These are phyloP conservation scores for Sphaerobolus stellatus DNA, from an alignment of 1,284 basidiomycete genomes.

Conservation along the genomic window DNA sequence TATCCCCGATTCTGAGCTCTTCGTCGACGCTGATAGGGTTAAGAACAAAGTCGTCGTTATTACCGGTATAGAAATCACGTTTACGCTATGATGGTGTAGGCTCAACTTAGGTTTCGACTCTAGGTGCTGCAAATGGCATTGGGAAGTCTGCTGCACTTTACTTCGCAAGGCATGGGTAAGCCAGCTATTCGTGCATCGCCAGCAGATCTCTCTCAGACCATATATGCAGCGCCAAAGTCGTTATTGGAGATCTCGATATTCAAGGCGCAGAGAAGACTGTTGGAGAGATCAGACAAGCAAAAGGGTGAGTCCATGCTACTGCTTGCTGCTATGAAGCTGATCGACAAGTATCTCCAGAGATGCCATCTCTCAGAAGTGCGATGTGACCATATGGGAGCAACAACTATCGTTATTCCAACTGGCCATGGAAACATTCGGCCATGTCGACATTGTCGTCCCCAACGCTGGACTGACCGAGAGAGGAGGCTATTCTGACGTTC, in stretches of 20 bases:
- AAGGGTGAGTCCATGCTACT: slow-evolving; percentile 41
- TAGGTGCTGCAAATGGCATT: slow-evolving; percentile 57
- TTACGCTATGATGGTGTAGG: not conserved
- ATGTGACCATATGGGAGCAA: slow-evolving; percentile 57
- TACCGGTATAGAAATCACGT: slow-evolving; percentile 47
- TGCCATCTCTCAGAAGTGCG: slow-evolving; percentile 44
- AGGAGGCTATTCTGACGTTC: slow-evolving; percentile 34
- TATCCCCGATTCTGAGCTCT: slow-evolving; percentile 47
- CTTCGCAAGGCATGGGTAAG: slow-evolving; percentile 49
- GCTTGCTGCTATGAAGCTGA: not conserved
- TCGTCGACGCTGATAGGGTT: slow-evolving; percentile 41
- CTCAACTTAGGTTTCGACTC: not conserved
- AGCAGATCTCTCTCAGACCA: slow-evolving; percentile 4
- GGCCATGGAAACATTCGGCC: slow-evolving; percentile 44
- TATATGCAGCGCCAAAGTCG: slow-evolving; percentile 48
- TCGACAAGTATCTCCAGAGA: slow-evolving; percentile 31
- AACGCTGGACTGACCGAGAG: slow-evolving; percentile 56
- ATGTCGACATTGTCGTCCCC: slow-evolving; percentile 55
- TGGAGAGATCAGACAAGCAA: slow-evolving; percentile 39
- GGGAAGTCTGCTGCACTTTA: slow-evolving; percentile 48
- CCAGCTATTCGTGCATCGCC: slow-evolving; percentile 12
- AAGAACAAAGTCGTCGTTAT: slow-evolving; percentile 55
- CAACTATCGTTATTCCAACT: slow-evolving; percentile 54
- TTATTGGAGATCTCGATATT: slow-evolving; percentile 52
- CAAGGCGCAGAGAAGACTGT: slow-evolving; percentile 41